Evolutionary conservation across 2,329 filamentous ascomycete species (phyloP).

Genomic region (Annulohypoxylon truncatum): DNA sequence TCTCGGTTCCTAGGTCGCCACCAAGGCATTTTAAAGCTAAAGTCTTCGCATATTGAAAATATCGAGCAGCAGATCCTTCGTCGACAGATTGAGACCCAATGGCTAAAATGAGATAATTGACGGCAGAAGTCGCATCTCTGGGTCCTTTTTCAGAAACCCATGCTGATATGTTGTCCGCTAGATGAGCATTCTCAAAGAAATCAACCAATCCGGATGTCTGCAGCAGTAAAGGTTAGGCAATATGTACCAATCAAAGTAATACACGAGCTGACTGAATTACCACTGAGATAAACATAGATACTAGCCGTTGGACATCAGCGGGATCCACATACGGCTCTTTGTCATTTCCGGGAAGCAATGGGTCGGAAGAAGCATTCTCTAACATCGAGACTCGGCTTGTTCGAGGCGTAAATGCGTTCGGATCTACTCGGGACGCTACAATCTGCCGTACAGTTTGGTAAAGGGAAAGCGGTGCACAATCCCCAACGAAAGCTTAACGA

Average conservation of each 20-base stretch:
- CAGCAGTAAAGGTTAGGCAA: conserved; percentile 2
- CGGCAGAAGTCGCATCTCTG: conserved; percentile 55
- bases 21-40: conserved; percentile 59
- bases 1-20: conserved; percentile 60
- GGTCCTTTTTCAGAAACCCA: conserved; percentile 55
- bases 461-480: conserved; percentile 67
- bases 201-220: conserved; percentile 61
- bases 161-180: conserved; percentile 55
- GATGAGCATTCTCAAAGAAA: conserved; percentile 57
- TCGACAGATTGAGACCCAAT: conserved; percentile 60
- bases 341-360: conserved; percentile 21
- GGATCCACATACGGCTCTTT: conserved; percentile 42
- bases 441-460: conserved; percentile 66
- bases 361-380: conserved; percentile 57
- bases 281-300: conserved; percentile 44
- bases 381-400: conserved; percentile 62
- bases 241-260: background rate
- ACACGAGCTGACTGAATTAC: conserved; percentile 37
- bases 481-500: conserved; percentile 62
- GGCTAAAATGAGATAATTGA: conserved; percentile 63
- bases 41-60: conserved; percentile 63
- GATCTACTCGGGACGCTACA: conserved; percentile 61
- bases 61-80: conserved; percentile 56
- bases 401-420: conserved; percentile 63
- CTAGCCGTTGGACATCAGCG: conserved; percentile 28